A percentile compares a stretch with the other conserved stretches of the same genome.
phyloP scores from a whole-genome alignment of 331 rosid species.

The Acacia concinna region DNA sequence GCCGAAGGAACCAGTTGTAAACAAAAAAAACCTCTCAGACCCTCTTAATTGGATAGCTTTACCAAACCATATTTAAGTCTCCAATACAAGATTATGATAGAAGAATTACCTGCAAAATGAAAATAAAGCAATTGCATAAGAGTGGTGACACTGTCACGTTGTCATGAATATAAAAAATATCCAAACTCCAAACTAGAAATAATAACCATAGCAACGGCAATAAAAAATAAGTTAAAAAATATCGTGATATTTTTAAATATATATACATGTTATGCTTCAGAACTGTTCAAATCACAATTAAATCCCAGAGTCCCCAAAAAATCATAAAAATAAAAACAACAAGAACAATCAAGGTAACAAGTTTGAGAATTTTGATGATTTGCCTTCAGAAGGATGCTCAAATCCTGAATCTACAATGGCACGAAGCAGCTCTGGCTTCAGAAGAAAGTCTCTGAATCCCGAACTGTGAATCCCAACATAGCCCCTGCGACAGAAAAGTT shows the following conservation, averaged over 20 bases:
- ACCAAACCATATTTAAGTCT: conserved; percentile 59
- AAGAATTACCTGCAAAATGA: conserved; percentile 79
- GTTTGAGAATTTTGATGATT: neutral
- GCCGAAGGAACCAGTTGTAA: conserved; percentile 69
- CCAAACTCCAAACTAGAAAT: neutral
- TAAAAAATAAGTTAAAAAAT: neutral
- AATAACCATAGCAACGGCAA: neutral
- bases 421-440: conserved; percentile 98
- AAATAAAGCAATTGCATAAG: conserved; percentile 17
- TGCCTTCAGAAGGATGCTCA: conserved; percentile 99
- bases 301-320: neutral
- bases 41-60: conserved; percentile 62
- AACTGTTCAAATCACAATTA: neutral
- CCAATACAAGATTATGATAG: conserved; percentile 65
- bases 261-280: neutral
- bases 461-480: conserved; percentile 99
- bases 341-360: neutral
- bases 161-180: neutral
- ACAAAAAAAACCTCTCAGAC: conserved; percentile 67
- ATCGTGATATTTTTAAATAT: neutral
- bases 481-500: conserved; percentile 56
- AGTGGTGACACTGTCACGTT: neutral
- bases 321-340: neutral
- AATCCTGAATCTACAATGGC: conserved; percentile 97
- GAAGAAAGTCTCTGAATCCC: conserved; percentile 97